Percentiles rank a stretch among this genome's conserved stretches.
These are phyloP conservation scores for Solanum pinnatisectum DNA, from an alignment of 257 asterid species.

Conservation along the genomic window DNA sequence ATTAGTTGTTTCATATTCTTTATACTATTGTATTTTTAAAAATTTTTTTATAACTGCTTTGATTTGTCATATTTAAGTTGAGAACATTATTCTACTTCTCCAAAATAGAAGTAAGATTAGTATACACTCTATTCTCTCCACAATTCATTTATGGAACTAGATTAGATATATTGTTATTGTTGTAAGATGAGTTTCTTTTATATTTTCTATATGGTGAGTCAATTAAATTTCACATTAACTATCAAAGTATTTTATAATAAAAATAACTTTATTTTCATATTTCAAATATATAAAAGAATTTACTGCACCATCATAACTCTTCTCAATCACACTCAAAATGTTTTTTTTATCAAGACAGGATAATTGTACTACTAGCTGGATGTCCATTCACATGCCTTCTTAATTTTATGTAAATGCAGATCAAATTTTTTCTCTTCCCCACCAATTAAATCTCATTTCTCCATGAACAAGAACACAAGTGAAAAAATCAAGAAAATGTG, in stretches of 20 bases:
- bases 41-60: neutral
- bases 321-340: neutral
- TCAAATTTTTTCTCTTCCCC: neutral
- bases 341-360: neutral
- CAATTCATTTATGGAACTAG: neutral
- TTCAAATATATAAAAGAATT: accelerated
- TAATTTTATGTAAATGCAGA: neutral
- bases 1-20: neutral
- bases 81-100: no score
- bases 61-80: neutral
- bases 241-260: neutral
- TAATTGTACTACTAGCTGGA: neutral
- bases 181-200: neutral
- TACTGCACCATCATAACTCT: neutral
- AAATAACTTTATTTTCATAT: neutral
- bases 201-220: neutral
- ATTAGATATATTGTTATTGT: neutral
- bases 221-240: neutral
- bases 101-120: neutral
- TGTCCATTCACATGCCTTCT: neutral
- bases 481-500: neutral
- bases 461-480: neutral
- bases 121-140: accelerated
- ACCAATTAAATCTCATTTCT: neutral
- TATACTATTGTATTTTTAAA: no score